Conservation (phyloP, 176 grass and related monocot genomes). For the Bolboschoenus planiculmis region DNA sequence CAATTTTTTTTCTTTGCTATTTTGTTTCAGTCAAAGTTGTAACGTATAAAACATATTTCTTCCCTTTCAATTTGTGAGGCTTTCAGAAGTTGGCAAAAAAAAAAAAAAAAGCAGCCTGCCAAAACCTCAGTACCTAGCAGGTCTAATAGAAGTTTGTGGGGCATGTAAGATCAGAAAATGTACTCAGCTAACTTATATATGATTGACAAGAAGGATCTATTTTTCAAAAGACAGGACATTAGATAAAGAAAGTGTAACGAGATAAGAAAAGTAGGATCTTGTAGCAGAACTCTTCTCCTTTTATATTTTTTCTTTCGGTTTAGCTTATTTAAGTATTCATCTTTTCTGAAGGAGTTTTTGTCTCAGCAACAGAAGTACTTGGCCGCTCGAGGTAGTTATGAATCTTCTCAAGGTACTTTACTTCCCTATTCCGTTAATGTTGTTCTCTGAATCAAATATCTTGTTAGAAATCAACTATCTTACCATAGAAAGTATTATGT, state of each 20-base stretch:
- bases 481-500: neutral
- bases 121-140: neutral
- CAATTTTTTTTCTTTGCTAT: neutral
- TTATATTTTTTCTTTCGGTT: neutral
- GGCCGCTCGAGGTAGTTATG: neutral
- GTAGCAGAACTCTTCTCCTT: neutral
- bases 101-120: neutral
- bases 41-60: neutral
- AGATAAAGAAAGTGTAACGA: neutral
- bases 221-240: neutral
- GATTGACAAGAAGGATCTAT: neutral
- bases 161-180: neutral
- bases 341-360: neutral
- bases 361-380: conserved; percentile 13
- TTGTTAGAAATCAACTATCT: neutral
- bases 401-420: conserved; percentile 3
- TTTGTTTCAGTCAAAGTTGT: neutral
- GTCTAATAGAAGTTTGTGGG: neutral
- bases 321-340: neutral
- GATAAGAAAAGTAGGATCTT: neutral
- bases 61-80: neutral
- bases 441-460: neutral
- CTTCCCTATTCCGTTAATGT: neutral
- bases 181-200: neutral
- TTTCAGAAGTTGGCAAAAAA: neutral